Base-by-base conservation (phyloP, 2,329 filamentous ascomycete species). In the Endothia cerciana region DNA sequence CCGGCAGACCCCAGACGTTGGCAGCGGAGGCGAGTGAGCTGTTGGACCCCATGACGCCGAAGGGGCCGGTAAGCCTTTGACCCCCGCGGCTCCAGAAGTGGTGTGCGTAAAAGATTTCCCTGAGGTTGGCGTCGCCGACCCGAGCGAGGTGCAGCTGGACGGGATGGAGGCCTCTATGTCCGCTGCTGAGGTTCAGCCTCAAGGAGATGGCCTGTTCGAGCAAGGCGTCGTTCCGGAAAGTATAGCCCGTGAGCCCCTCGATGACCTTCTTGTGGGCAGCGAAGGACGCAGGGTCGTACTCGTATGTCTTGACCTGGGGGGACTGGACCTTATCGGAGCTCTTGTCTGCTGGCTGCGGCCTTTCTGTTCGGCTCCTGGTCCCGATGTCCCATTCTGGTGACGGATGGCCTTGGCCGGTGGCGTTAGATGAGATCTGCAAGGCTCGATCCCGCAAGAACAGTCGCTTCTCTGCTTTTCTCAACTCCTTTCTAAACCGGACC, bases 111-210 rank as follows among this genome's bases (percentile, higher is more conserved):
- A 19, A 55, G 28, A 55, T 5, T 28, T 55, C 51, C 28, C 17
- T 36, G 51, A 55, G 25, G 19, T 55, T 55, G 51, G 51, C 51
- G 28, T 55, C 51, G 51, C 51, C 51, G 51, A 55, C 33, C 28
- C 19, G 51, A 2, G 51, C 51, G 5, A 55, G 51, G 51, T 55
- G 51, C 5, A 55, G 28, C 30, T 55, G 51, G 19, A 15, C 7
- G 28, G 51, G 28, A 11, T 55, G 51, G 28, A 55, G 30, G 8
- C 30, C 51, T n/a, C 51, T 55, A 4, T 19, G 28, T 11, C 51
- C 51, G 51, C 28, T 55, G 51, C 51, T 30, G 6, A 36, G 51
- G 30, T 36, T 55, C 28, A 55, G 1, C 15, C 30, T 55, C 28
- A 55, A n/a, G 2, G 51, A 55, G 4, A 55, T 19, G 19, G 51